Conservation (phyloP, 2,329 filamentous ascomycete genomes). For the Exophiala xenobiotica region DNA sequence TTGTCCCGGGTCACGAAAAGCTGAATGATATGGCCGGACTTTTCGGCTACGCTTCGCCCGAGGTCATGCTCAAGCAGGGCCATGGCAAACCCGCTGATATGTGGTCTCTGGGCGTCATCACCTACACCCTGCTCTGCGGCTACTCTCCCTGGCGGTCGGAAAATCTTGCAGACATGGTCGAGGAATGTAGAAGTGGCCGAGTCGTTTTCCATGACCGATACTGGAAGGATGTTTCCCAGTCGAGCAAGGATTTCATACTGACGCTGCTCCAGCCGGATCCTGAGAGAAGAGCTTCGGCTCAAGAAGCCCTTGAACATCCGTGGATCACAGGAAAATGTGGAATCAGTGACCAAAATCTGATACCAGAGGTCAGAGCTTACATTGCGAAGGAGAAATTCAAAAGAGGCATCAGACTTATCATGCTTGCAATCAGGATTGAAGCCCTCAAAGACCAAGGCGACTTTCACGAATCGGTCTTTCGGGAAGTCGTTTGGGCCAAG, state of each 20-base stretch:
- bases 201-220: conserved; percentile 97
- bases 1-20: conserved; percentile 87
- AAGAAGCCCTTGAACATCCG: conserved; percentile 75
- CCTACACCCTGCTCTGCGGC: conserved; percentile 94
- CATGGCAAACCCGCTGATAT: conserved; percentile 98
- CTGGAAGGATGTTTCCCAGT: conserved; percentile 94
- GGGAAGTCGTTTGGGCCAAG: too few relatives aligned
- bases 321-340: conserved; percentile 91
- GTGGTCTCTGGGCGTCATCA: conserved; percentile 99
- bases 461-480: too few relatives aligned
- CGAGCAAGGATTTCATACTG: conserved; percentile 93
- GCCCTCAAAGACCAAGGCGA: conserved; percentile 91
- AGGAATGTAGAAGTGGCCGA: conserved; percentile 80
- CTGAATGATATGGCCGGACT: conserved; percentile 98
- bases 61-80: conserved; percentile 96
- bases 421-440: conserved; percentile 92
- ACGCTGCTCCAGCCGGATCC: conserved; percentile 76
- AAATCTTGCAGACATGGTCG: conserved; percentile 86
- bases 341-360: conserved; percentile 92
- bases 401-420: conserved; percentile 93
- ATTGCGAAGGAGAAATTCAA: conserved; percentile 87
- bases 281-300: conserved; percentile 71
- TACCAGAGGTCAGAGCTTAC: conserved; percentile 94
- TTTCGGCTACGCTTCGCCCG: conserved; percentile 94
- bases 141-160: conserved; percentile 98